Base-by-base conservation (phyloP, 495 filamentous ascomycete genomes). In the Lentithecium fluviatile region DNA sequence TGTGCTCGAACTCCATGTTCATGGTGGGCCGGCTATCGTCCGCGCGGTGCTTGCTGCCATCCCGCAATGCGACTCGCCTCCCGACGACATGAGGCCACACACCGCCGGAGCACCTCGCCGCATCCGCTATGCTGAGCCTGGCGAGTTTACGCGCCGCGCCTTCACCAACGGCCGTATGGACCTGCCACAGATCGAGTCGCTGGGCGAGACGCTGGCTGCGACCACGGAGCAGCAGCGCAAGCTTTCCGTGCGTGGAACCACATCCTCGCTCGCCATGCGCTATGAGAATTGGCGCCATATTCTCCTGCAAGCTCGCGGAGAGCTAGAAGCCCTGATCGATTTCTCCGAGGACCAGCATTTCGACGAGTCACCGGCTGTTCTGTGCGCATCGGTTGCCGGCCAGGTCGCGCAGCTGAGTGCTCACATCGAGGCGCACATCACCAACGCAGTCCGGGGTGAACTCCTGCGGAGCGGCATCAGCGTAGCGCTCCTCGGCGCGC, bases 341-440 rank as follows among this genome's bases (percentile, higher is more conserved):
- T 98, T 98, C 72, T 86, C 88, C 0, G 94, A 98, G 73, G 95
- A 97, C 68, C 93, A 97, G 74, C 87, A 96, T 76, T 97, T 98
- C 63, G 93, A 97, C 54, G 91, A 96, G 68, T 87, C 89, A 1
- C 88, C 91, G 0, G 75, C 78, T 6, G 83, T 87, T 56, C 77
- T 97, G 26, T 78, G 91, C 5, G 68, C 63, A 1, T 89, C 83
- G 29, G 89, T 96, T 24, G 80, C 84, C 20, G 65, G 55, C 12
- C 82, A 89, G 64, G 83, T 96, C 10, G 64, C 69, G 13, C 70
- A 65, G 2, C 79, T 98, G 47, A 73, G 78, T 50, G 65, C 73
- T 38, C 82, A 83, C 56, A 84, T 98, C 56, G 72, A 74, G 20
- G 70, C 84, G 26, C 87, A 93, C 72, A 82, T 88, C 56, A 71